These are phyloP conservation scores for Meyerozyma guilliermondii DNA, from an alignment of 1,139 yeast species.

Conservation along the genomic window DNA sequence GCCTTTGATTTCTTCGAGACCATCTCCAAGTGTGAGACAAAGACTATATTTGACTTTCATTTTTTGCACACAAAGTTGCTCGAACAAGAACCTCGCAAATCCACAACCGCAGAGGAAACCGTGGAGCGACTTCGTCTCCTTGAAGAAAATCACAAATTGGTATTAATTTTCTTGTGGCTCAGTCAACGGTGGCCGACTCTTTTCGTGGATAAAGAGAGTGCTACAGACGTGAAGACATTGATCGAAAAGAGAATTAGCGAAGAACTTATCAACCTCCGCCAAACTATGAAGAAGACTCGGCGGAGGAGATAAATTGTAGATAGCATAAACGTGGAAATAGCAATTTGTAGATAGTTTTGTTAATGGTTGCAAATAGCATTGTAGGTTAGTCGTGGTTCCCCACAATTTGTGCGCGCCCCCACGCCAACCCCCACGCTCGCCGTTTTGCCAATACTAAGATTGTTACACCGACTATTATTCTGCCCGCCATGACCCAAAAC, in stretches of 20 bases:
- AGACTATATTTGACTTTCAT: slow-evolving; percentile 39
- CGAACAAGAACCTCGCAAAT: slow-evolving; percentile 15
- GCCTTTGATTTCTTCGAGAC: slow-evolving; percentile 30
- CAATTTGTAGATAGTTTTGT: too few relatives aligned
- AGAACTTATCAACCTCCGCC: slow-evolving; percentile 44
- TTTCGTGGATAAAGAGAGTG: slow-evolving; percentile 73
- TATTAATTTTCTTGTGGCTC: slow-evolving; percentile 78
- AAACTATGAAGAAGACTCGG: slow-evolving; percentile 7
- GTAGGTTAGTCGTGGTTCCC: too few relatives aligned
- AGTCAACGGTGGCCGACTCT: slow-evolving; percentile 80
- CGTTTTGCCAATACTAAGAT: not conserved
- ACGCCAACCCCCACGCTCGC: not conserved
- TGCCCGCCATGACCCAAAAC: not conserved
- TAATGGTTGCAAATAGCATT: too few relatives aligned
- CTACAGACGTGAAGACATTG: slow-evolving; percentile 58
- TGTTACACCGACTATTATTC: too few relatives aligned
- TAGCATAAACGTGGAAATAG: not conserved
- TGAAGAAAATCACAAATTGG: slow-evolving; percentile 66
- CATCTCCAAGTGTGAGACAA: slow-evolving; percentile 33
- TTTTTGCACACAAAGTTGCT: slow-evolving; percentile 31
- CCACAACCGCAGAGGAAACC: slow-evolving; percentile 16
- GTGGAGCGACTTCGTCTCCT: slow-evolving; percentile 43
- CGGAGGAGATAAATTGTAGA: not conserved
- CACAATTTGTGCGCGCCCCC: not conserved
- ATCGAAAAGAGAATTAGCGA: slow-evolving; percentile 64